Conservation (phyloP, 2,329 filamentous ascomycete genomes). For the Aspergillus aculeatus region DNA sequence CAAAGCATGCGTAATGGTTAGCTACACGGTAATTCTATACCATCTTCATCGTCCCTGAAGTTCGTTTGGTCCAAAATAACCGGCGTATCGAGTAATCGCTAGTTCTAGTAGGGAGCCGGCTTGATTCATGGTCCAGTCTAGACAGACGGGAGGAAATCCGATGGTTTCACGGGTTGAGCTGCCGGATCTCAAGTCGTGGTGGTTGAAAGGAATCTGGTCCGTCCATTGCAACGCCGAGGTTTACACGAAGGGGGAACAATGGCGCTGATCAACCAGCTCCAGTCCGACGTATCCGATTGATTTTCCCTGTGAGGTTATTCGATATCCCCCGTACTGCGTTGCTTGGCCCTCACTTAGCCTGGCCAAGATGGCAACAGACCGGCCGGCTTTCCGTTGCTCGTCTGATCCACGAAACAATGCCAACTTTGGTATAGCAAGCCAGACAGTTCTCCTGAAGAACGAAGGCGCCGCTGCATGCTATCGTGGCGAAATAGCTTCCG, state of each 20-base stretch:
- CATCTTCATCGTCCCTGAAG: neutral
- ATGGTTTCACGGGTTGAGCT: neutral
- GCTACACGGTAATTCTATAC: neutral
- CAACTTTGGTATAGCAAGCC: neutral
- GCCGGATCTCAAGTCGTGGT: neutral
- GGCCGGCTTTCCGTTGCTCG: neutral
- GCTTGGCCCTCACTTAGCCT: neutral
- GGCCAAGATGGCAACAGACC: neutral
- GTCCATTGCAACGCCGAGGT: neutral
- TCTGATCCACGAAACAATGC: neutral
- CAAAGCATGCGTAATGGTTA: neutral
- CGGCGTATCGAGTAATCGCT: neutral
- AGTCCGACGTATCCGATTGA: conserved; percentile 5
- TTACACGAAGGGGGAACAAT: conserved; percentile 1
- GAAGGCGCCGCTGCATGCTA: neutral
- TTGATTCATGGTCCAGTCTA: neutral
- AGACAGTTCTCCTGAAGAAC: neutral
- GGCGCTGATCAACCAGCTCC: neutral
- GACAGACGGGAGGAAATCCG: neutral
- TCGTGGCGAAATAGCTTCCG: neutral
- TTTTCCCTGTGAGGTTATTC: neutral
- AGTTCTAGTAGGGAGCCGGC: neutral
- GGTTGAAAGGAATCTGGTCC: neutral
- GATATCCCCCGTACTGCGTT: neutral
- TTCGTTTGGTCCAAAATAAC: too few relatives aligned